Percentiles rank a stretch among this genome's conserved stretches.
phyloP scores from a whole-genome alignment of 2,329 filamentous ascomycete genomes.

The Penicillium sp. region DNA sequence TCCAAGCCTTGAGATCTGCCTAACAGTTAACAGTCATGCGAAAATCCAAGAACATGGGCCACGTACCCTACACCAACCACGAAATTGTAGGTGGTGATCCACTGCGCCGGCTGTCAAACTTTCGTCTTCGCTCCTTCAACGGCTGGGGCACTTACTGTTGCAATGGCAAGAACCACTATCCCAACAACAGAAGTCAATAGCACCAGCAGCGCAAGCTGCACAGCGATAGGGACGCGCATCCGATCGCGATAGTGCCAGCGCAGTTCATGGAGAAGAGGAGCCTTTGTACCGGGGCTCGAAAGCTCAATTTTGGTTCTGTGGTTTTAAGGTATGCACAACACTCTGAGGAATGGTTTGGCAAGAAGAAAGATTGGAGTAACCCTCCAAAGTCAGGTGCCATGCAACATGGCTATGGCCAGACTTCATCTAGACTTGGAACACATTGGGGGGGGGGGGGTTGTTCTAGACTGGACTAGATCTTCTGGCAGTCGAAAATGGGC shows the following conservation, averaged over 20 bases:
- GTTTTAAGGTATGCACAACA: background rate
- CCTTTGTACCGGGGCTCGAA: background rate
- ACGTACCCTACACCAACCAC: conserved; percentile 59
- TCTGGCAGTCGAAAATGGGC: background rate
- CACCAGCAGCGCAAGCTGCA: conserved; percentile 83
- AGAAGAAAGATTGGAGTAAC: background rate
- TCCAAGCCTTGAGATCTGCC: conserved; percentile 64
- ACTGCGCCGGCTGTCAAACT: conserved; percentile 39
- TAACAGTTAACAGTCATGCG: conserved; percentile 5
- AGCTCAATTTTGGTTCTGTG: background rate
- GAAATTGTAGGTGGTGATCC: conserved; percentile 65
- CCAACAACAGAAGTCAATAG: conserved; percentile 74
- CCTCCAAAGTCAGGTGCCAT: background rate
- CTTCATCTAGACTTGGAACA: background rate
- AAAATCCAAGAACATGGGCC: background rate
- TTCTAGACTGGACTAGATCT: conserved; percentile 6
- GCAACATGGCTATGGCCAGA: background rate
- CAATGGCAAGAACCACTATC: conserved; percentile 77
- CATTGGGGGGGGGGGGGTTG: background rate
- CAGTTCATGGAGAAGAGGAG: background rate
- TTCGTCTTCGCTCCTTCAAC: background rate
- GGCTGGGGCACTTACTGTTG: conserved; percentile 43
- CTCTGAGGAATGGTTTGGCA: background rate
- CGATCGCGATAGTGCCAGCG: conserved; percentile 10
- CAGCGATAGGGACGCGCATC: conserved; percentile 86